Conservation (phyloP, 192 early-diverging fungal species). For the Linnemannia schmuckeri region DNA sequence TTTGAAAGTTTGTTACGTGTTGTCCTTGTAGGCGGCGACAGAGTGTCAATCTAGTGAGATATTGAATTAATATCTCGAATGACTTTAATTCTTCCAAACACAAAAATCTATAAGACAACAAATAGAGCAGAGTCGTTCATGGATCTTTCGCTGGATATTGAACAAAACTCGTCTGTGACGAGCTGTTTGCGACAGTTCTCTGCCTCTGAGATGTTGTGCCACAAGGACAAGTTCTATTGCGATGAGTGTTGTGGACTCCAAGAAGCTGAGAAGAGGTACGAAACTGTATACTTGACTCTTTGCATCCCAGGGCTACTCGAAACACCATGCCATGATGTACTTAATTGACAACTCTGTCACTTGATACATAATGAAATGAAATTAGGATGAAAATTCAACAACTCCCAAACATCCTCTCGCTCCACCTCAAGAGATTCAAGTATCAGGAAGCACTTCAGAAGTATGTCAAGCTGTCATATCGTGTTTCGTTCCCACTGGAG, state of each 20-base stretch:
- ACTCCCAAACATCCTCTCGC: constrained; percentile 93
- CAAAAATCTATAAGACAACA: constrained; percentile 69
- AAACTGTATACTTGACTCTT: background rate
- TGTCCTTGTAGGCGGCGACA: background rate
- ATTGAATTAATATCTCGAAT: constrained; percentile 1
- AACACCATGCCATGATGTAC: too few species aligned
- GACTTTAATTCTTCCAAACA: background rate
- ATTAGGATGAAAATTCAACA: constrained; percentile 94
- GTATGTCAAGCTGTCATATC: constrained; percentile 94
- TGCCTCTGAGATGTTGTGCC: constrained; percentile 93
- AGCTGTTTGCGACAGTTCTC: constrained; percentile 96
- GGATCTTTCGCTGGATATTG: constrained; percentile 96
- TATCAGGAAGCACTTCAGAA: constrained; percentile 93
- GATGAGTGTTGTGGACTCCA: constrained; percentile 94
- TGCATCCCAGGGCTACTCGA: background rate
- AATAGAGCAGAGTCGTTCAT: constrained; percentile 95
- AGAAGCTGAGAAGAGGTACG: constrained; percentile 92
- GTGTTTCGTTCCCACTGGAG: constrained; percentile 95
- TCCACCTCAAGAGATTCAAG: constrained; percentile 98
- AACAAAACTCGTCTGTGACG: constrained; percentile 95
- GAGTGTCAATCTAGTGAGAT: background rate
- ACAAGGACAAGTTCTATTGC: constrained; percentile 99
- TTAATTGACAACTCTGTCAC: background rate
- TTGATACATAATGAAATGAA: background rate
- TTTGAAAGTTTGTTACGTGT: background rate